Conservation (phyloP, 116 monocot species). For the Papilionanthe hybrid region DNA sequence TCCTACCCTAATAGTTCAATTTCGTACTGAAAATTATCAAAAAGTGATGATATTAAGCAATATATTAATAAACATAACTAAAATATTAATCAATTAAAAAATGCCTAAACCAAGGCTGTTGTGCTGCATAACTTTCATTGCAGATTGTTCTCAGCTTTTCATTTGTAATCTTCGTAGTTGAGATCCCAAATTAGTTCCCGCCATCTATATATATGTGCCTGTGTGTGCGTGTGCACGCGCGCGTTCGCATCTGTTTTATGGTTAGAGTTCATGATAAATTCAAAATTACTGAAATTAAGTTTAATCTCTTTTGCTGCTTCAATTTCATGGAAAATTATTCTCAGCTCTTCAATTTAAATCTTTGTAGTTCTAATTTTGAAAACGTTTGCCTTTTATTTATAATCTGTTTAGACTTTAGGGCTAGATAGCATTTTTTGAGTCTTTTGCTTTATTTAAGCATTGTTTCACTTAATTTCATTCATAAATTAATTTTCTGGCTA, state of each 20-base stretch:
- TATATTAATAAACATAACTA: background rate
- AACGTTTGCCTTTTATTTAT: background rate
- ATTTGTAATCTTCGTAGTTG: background rate
- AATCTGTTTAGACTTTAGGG: background rate
- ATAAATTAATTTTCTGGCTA: background rate
- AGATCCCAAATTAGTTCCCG: background rate
- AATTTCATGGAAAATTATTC: background rate
- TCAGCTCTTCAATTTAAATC: background rate
- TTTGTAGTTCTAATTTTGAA: background rate
- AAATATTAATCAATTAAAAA: background rate
- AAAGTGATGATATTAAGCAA: background rate
- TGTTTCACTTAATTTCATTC: background rate
- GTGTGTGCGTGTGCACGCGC: no score
- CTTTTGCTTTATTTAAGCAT: background rate
- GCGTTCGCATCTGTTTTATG: no score
- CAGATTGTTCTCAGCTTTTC: background rate
- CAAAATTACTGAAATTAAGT: background rate
- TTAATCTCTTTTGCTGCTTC: background rate
- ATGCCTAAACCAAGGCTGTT: background rate
- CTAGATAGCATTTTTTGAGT: background rate
- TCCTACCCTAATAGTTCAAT: background rate
- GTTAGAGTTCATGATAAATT: no score
- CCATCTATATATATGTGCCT: background rate
- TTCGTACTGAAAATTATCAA: background rate
- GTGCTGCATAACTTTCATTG: background rate